Conservation (phyloP, 1,139 yeast genomes). For the Protomyces gravidus region DNA sequence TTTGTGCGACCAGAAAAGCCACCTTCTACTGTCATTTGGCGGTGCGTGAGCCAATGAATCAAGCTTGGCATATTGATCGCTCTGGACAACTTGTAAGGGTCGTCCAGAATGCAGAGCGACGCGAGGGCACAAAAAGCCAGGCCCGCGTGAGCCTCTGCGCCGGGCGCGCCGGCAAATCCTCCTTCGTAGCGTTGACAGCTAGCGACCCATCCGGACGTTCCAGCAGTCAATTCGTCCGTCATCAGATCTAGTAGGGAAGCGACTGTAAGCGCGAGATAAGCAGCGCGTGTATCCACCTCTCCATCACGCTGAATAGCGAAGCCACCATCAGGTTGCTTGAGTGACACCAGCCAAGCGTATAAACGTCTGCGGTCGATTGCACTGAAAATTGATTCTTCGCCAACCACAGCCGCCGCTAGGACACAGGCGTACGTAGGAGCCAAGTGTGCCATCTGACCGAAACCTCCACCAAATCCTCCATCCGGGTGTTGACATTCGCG, state of each 20-base stretch:
- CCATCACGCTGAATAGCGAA: conserved; percentile 72
- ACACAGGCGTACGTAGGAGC: conserved; percentile 83
- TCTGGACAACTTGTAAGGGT: conserved; percentile 40
- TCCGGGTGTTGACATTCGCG: conserved; percentile 23
- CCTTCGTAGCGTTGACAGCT: conserved; percentile 90
- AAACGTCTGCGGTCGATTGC: conserved; percentile 48
- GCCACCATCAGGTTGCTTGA: conserved; percentile 69
- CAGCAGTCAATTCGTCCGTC: conserved; percentile 57
- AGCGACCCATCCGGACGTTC: conserved; percentile 58
- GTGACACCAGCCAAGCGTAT: conserved; percentile 59
- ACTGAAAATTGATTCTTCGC: conserved; percentile 48
- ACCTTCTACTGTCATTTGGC: conserved; percentile 72
- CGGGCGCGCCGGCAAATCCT: conserved; percentile 80
- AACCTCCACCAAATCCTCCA: conserved; percentile 86
- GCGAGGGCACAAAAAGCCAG: conserved; percentile 89
- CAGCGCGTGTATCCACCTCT: conserved; percentile 80
- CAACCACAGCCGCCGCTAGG: conserved; percentile 55
- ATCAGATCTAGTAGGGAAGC: conserved; percentile 63
- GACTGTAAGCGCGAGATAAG: conserved; percentile 76
- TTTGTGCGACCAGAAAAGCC: conserved; percentile 88
- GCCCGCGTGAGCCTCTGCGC: conserved; percentile 95
- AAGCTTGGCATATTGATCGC: conserved; percentile 34
- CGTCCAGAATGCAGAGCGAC: conserved; percentile 52
- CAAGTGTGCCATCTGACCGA: conserved; percentile 72
- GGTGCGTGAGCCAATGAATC: conserved; percentile 58